Evolutionary conservation across 768 basidiomycete species (phyloP).

Genomic region (Lentinula edodes): DNA sequence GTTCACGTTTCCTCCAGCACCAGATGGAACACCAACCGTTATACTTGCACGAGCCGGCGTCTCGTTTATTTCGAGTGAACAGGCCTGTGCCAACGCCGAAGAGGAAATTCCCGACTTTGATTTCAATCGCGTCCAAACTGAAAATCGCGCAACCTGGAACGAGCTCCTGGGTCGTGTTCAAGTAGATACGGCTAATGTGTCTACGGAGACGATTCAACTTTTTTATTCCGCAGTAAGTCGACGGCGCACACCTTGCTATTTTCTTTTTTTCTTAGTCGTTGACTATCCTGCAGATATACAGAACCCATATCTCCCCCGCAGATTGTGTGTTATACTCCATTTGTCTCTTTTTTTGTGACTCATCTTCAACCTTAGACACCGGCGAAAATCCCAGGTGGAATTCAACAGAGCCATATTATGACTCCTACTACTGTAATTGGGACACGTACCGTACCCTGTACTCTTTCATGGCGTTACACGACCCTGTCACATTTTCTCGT

Average conservation of each 20-base stretch:
- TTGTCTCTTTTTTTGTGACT: neutral
- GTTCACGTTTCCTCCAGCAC: constrained; percentile 41
- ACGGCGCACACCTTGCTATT: neutral
- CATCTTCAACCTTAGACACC: constrained; percentile 33
- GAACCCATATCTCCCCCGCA: constrained; percentile 58
- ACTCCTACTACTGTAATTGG: constrained; percentile 70
- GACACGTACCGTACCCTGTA: constrained; percentile 61
- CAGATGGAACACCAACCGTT: constrained; percentile 27
- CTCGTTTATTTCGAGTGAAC: constrained; percentile 54
- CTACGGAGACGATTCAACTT: constrained; percentile 39
- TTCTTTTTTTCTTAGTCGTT: neutral
- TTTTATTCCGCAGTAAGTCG: constrained; percentile 53
- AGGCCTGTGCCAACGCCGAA: constrained; percentile 58
- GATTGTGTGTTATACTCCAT: constrained; percentile 41
- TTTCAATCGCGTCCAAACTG: constrained; percentile 40
- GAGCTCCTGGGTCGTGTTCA: constrained; percentile 50
- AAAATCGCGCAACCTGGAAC: constrained; percentile 47
- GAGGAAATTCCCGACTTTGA: constrained; percentile 55
- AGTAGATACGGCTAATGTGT: constrained; percentile 43
- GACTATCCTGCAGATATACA: constrained; percentile 35
- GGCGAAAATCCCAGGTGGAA: constrained; percentile 66
- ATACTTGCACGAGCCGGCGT: constrained; percentile 58
- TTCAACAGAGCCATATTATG: constrained; percentile 60
- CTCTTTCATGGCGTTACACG: constrained; percentile 59
- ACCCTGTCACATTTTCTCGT: constrained; percentile 49